Evolutionary conservation across 164 flowering plant genomes (phyloP).

Genomic region (Vitis cinerea): DNA sequence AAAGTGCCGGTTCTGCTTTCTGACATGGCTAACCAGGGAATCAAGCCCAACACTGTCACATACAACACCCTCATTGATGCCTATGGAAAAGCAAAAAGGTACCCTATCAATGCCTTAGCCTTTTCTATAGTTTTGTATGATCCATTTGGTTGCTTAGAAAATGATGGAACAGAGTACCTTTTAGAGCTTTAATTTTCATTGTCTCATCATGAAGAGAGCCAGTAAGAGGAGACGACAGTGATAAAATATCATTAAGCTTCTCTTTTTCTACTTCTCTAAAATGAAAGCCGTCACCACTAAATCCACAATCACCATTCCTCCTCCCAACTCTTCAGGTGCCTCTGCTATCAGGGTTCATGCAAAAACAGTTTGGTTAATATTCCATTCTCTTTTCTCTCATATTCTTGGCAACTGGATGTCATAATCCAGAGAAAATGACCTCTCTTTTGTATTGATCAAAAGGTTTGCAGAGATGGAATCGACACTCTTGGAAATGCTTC

Average conservation of each 20-base stretch:
- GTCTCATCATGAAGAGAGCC: background rate
- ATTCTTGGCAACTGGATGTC: slow-evolving; percentile 10
- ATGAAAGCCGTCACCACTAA: background rate
- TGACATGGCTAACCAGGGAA: slow-evolving; percentile 65
- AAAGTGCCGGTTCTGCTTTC: slow-evolving; percentile 57
- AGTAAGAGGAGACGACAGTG: too few relatives aligned
- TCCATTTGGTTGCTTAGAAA: slow-evolving; percentile 17
- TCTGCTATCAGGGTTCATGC: too few relatives aligned
- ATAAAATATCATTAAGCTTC: too few relatives aligned
- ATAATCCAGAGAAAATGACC: slow-evolving; percentile 10
- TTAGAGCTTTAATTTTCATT: background rate
- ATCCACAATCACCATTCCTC: background rate
- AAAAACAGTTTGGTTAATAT: background rate
- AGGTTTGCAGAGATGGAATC: slow-evolving; percentile 93
- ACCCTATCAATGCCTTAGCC: background rate
- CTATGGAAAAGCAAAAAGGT: slow-evolving; percentile 87
- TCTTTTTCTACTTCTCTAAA: too few relatives aligned
- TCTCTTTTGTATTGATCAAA: slow-evolving; percentile 13
- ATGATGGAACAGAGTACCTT: background rate
- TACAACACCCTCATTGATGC: slow-evolving; percentile 93
- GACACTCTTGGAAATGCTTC: slow-evolving; percentile 69
- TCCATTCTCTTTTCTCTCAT: background rate
- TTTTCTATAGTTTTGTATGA: slow-evolving; percentile 1
- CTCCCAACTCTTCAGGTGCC: too few relatives aligned
- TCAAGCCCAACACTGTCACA: slow-evolving; percentile 75